A percentile compares a stretch with the other conserved stretches of the same genome.
phyloP scores from a whole-genome alignment of 2,329 filamentous ascomycete genomes.

The Colletotrichum tropicicola region DNA sequence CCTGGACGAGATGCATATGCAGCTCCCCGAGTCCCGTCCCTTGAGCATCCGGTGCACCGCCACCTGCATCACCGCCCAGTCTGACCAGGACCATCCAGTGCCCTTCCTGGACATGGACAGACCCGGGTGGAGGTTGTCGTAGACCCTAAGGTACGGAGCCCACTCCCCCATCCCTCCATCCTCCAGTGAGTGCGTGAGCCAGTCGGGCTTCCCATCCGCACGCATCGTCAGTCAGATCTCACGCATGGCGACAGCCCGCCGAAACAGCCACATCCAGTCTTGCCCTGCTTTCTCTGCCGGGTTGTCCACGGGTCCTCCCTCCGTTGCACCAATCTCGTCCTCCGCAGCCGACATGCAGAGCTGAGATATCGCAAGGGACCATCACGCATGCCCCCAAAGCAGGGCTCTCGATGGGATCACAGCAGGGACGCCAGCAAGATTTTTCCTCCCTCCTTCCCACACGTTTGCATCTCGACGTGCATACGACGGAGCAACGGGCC shows the following conservation, averaged over 20 bases:
- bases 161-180: slow-evolving; percentile 1
- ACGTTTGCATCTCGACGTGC: slow-evolving; percentile 4
- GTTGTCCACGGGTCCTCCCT: slow-evolving; percentile 1
- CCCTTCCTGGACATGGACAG: too few relatives aligned
- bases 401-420: too few relatives aligned
- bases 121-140: neutral
- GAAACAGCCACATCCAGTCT: neutral
- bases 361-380: neutral
- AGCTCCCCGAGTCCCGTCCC: neutral
- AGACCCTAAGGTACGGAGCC: neutral
- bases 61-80: slow-evolving; percentile 29
- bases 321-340: slow-evolving; percentile 12
- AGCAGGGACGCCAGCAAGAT: neutral
- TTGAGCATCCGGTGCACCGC: slow-evolving; percentile 18
- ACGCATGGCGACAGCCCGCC: neutral
- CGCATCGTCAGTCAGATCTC: neutral
- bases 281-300: slow-evolving; percentile 8
- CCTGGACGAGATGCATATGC: slow-evolving; percentile 10
- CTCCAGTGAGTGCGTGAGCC: too few relatives aligned
- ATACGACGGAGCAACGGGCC: neutral
- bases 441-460: neutral
- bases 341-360: neutral
- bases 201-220: too few relatives aligned
- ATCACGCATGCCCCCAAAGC: too few relatives aligned
- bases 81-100: neutral